phyloP scores from a whole-genome alignment of 2,329 filamentous ascomycete species.

The Rachicladosporium sp. region DNA sequence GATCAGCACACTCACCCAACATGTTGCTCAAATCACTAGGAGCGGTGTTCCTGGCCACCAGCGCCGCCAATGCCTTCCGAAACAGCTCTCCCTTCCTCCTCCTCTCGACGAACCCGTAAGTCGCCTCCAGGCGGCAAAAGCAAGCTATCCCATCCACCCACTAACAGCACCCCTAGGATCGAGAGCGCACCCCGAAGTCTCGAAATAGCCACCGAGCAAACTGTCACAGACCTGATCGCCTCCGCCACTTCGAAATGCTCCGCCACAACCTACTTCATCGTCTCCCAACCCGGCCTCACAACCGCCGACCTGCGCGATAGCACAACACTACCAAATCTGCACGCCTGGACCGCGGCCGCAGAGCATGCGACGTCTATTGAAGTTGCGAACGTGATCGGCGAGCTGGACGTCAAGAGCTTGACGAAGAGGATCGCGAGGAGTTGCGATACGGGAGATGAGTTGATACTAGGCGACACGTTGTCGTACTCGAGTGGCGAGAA shows the following conservation, averaged over 20 bases:
- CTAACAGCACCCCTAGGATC: too few species aligned
- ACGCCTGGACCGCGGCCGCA: too few species aligned
- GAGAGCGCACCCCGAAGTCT: too few species aligned
- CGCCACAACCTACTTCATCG: slow-evolving; percentile 50
- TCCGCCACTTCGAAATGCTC: too few species aligned
- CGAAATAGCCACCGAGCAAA: too few species aligned
- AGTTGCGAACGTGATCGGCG: slow-evolving; percentile 43
- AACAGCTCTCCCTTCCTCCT: slow-evolving; percentile 84
- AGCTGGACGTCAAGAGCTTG: slow-evolving; percentile 33
- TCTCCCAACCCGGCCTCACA: slow-evolving; percentile 64
- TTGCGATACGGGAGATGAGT: slow-evolving; percentile 24
- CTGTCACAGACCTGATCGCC: too few species aligned
- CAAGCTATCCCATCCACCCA: neutral
- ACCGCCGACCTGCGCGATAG: slow-evolving; percentile 47
- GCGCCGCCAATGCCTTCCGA: slow-evolving; percentile 54
- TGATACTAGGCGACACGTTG: neutral
- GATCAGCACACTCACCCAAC: slow-evolving; percentile 1
- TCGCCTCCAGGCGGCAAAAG: neutral
- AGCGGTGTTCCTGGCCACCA: slow-evolving; percentile 15
- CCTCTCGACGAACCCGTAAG: slow-evolving; percentile 73
- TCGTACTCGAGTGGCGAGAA: neutral
- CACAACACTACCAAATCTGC: too few species aligned
- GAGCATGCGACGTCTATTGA: too few species aligned
- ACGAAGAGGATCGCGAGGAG: slow-evolving; percentile 30
- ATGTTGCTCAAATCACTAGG: slow-evolving; percentile 14